phyloP scores from a whole-genome alignment of 2,329 filamentous ascomycete species.

The Arthrobotrys iridis region DNA sequence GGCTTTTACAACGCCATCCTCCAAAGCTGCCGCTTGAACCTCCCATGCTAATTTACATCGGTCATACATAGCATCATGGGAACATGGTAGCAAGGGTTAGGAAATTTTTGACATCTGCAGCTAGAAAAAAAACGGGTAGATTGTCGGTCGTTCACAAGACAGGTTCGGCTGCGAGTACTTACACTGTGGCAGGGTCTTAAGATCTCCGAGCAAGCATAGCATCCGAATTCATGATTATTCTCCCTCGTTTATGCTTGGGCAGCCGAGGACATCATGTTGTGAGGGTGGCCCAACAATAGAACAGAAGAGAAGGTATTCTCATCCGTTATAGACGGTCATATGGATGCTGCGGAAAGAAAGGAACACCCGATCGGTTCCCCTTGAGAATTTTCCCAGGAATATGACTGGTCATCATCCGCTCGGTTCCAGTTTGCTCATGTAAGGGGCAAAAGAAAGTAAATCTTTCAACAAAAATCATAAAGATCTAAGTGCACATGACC shows the following conservation, averaged over 20 bases:
- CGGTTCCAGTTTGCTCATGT: slow-evolving; percentile 54
- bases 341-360: slow-evolving; percentile 38
- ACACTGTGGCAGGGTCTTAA: slow-evolving; percentile 30
- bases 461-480: slow-evolving; percentile 28
- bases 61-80: slow-evolving; percentile 47
- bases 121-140: slow-evolving; percentile 44
- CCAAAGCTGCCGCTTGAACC: slow-evolving; percentile 16
- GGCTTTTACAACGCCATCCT: slow-evolving; percentile 23
- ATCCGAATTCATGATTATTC: slow-evolving; percentile 23
- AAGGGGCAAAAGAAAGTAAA: slow-evolving; percentile 48
- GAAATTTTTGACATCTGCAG: slow-evolving; percentile 47
- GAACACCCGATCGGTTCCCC: slow-evolving; percentile 42
- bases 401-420: slow-evolving; percentile 46
- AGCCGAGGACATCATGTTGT: slow-evolving; percentile 9
- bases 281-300: slow-evolving; percentile 42
- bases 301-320: slow-evolving; percentile 8
- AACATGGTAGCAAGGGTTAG: slow-evolving; percentile 36
- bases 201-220: slow-evolving; percentile 9
- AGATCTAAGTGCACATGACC: slow-evolving; percentile 40
- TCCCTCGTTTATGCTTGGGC: slow-evolving; percentile 3
- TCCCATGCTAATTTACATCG: slow-evolving; percentile 33
- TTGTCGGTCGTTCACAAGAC: slow-evolving; percentile 49
- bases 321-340: slow-evolving; percentile 25
- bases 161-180: slow-evolving; percentile 26
- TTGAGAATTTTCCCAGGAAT: slow-evolving; percentile 32